Evolutionary conservation across 257 asterid genomes (phyloP), one percentile per base, ranked within the genome.

Genomic region (Solanum virginianum): DNA sequence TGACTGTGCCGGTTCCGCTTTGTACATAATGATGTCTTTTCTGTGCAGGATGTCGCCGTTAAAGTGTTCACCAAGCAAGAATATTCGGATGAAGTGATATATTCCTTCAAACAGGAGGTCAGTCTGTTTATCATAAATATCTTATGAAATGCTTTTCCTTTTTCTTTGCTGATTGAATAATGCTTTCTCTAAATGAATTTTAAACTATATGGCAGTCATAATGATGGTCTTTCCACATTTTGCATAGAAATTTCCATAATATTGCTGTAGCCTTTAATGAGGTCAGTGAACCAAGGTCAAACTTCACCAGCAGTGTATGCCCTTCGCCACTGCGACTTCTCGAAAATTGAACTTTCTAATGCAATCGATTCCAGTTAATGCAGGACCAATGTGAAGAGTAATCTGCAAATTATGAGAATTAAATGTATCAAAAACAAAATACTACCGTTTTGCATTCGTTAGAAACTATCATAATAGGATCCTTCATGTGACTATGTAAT

Each of bases 81-180:
- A 83, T 95, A 94, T 91, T 93, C 98, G 8, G 98, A 96, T 24
- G 99, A 95, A 74, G 66, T 91, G 86, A 92, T 95, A 88, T 87
- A 86, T 57, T 91, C 97, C 87, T 96, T 96, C 94, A 90, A 95
- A 90, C 98, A 96, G 83, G 99, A 96, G 97, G 99, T 94, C 41
- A 83, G 90, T 91, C 7, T 81, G 20, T 86, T 79, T 83, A 60
- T 81, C 65, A 20, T 80, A 86, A 29, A 80, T 72, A 17, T 20
- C 62, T 36, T 4, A 39, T 65, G 29, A 57, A 66, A 59, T 49
- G 81, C 12, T 22, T 74, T 70, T 10, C 13, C 59, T 74, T n/a
- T 45, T 0, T n/a, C 32, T 39, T 39, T 26, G 60, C 43, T 49
- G 2, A 75, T 75, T n/a, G 60, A 47, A 13, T 47, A 26, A 14